Percentiles rank a stretch among this genome's conserved stretches.
These are phyloP conservation scores for Mycena haematopus DNA, from an alignment of 768 basidiomycete species.

Conservation along the genomic window DNA sequence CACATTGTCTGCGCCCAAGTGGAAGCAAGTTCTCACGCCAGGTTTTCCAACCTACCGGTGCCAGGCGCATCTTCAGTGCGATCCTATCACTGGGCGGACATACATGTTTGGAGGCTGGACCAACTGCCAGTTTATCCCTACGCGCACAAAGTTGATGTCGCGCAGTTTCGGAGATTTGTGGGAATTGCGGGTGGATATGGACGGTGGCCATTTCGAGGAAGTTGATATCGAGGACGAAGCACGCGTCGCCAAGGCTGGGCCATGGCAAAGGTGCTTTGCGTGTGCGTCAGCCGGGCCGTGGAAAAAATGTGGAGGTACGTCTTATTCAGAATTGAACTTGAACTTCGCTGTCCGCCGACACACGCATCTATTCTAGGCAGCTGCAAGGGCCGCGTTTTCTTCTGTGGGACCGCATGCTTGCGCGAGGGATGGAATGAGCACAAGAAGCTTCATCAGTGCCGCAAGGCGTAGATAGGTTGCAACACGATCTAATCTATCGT, in stretches of 20 bases:
- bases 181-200: conserved; percentile 41
- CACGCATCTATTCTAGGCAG: background rate
- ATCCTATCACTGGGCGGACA: conserved; percentile 43
- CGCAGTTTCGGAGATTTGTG: conserved; percentile 47
- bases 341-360: background rate
- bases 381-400: conserved; percentile 5
- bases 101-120: conserved; percentile 50
- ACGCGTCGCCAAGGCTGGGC: conserved; percentile 44
- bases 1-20: conserved; percentile 25
- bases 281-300: conserved; percentile 37
- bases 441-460: conserved; percentile 2
- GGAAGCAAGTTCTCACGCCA: conserved; percentile 46
- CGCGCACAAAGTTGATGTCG: conserved; percentile 32
- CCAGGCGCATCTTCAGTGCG: conserved; percentile 40
- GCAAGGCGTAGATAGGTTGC: background rate
- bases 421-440: conserved; percentile 9
- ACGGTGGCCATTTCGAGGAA: conserved; percentile 43
- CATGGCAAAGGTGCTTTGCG: conserved; percentile 48
- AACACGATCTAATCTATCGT: too few relatives aligned
- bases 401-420: conserved; percentile 4
- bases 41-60: conserved; percentile 51
- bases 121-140: conserved; percentile 45
- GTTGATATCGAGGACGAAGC: conserved; percentile 46
- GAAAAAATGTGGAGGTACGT: conserved; percentile 48
- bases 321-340: background rate